Conservation (phyloP, 192 early-diverging fungal species). For the Spinellus fusiger region DNA sequence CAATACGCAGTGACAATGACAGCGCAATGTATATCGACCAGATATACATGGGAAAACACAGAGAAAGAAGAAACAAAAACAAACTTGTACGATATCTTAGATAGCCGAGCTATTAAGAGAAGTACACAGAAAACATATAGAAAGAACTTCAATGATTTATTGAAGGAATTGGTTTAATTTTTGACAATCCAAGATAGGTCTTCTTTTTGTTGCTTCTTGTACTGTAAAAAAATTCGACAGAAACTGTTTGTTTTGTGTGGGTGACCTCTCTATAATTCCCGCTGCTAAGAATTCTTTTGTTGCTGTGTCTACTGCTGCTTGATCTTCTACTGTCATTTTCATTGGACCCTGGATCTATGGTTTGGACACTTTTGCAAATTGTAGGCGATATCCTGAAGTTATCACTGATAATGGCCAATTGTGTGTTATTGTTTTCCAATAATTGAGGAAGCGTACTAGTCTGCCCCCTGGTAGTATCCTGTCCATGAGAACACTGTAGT, state of each 20-base stretch:
- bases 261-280: slow-evolving; percentile 1
- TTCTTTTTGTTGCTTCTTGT: slow-evolving; percentile 9
- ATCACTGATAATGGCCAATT: neutral
- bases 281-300: neutral
- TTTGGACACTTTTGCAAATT: neutral
- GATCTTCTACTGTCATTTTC: neutral
- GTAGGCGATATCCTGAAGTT: neutral
- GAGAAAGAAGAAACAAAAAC: too few species aligned
- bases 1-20: too few species aligned
- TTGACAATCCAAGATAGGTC: slow-evolving; percentile 13
- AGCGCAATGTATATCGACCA: too few species aligned
- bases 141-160: too few species aligned
- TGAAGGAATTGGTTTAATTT: slow-evolving; percentile 14
- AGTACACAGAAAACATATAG: too few species aligned
- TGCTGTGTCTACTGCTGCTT: neutral
- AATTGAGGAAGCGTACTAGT: neutral
- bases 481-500: neutral
- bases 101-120: too few species aligned
- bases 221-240: slow-evolving; percentile 8
- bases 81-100: too few species aligned
- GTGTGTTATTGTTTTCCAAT: neutral
- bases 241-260: neutral
- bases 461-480: slow-evolving; percentile 4
- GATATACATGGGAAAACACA: too few species aligned
- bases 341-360: neutral